Percentiles rank a stretch among this genome's conserved stretches.
Evolutionary conservation across 495 filamentous ascomycete genomes (phyloP).

Genomic region (Aspergillus sclerotiicarbonarius): DNA sequence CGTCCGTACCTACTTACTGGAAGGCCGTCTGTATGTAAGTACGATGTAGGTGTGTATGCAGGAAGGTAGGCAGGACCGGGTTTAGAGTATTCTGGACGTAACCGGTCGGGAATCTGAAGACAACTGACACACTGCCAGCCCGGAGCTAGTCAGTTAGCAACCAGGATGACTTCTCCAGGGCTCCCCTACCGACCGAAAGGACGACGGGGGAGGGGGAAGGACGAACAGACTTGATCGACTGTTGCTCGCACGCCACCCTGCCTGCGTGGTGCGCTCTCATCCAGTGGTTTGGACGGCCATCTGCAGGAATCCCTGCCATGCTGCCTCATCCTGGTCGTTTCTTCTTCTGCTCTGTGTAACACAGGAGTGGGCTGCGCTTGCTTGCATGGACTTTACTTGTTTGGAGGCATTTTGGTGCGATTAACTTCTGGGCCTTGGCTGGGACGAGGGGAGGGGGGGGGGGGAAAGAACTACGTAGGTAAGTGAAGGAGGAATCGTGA

Average conservation of each 20-base stretch:
- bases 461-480: neutral
- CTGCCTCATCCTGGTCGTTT: conserved; percentile 18
- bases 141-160: neutral
- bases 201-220: neutral
- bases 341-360: conserved; percentile 31
- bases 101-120: conserved; percentile 1
- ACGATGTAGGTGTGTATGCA: neutral
- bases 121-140: neutral
- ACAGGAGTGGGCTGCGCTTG: conserved; percentile 23
- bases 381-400: conserved; percentile 16
- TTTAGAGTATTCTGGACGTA: neutral
- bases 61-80: neutral
- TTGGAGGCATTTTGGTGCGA: conserved; percentile 7
- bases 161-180: neutral
- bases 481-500: neutral
- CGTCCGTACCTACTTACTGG: neutral
- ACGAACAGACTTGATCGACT: conserved; percentile 15
- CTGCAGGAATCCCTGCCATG: conserved; percentile 26
- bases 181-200: neutral
- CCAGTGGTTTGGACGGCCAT: conserved; percentile 32
- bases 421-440: neutral
- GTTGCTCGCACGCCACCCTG: conserved; percentile 27
- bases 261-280: conserved; percentile 40
- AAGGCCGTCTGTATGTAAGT: neutral
- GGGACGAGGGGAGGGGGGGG: neutral